These are phyloP conservation scores for Mucor racemosus DNA, from an alignment of 371 early-diverging fungal genomes.

Conservation along the genomic window DNA sequence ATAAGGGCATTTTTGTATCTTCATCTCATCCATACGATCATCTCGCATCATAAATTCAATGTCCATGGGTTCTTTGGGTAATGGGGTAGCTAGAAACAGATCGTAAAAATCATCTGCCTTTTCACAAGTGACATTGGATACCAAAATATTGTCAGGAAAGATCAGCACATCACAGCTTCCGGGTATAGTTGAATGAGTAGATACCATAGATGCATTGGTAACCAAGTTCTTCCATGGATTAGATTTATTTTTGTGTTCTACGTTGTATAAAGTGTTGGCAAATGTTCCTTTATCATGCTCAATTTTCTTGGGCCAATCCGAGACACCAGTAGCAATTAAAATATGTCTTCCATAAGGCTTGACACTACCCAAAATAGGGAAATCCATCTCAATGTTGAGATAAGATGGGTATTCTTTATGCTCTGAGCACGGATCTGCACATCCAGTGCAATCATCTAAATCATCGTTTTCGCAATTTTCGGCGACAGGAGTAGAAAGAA, in stretches of 20 bases:
- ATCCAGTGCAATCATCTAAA: slow-evolving; percentile 44
- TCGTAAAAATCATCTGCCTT: slow-evolving; percentile 34
- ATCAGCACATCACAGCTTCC: slow-evolving; percentile 37
- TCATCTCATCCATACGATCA: slow-evolving; percentile 20
- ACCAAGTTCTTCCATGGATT: slow-evolving; percentile 34
- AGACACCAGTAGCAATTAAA: slow-evolving; percentile 63
- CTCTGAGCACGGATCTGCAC: slow-evolving; percentile 50
- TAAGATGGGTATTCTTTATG: slow-evolving; percentile 66
- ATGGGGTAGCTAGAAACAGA: slow-evolving; percentile 24
- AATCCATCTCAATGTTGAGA: slow-evolving; percentile 63
- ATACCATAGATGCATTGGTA: slow-evolving; percentile 37
- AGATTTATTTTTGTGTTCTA: neutral
- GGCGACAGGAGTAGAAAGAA: neutral
- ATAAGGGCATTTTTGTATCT: slow-evolving; percentile 29
- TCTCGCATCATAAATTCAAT: slow-evolving; percentile 13
- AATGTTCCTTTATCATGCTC: slow-evolving; percentile 50
- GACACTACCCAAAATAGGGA: slow-evolving; percentile 57
- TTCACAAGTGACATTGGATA: slow-evolving; percentile 37
- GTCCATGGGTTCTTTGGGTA: slow-evolving; percentile 24
- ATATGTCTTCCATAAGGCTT: slow-evolving; percentile 73
- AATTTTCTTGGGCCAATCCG: slow-evolving; percentile 61
- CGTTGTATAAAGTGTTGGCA: slow-evolving; percentile 27
- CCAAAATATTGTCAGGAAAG: slow-evolving; percentile 46
- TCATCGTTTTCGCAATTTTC: neutral
- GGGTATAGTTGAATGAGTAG: slow-evolving; percentile 25